phyloP scores from a whole-genome alignment of 345 rosid species.

The Eucalyptus guilfoylei region DNA sequence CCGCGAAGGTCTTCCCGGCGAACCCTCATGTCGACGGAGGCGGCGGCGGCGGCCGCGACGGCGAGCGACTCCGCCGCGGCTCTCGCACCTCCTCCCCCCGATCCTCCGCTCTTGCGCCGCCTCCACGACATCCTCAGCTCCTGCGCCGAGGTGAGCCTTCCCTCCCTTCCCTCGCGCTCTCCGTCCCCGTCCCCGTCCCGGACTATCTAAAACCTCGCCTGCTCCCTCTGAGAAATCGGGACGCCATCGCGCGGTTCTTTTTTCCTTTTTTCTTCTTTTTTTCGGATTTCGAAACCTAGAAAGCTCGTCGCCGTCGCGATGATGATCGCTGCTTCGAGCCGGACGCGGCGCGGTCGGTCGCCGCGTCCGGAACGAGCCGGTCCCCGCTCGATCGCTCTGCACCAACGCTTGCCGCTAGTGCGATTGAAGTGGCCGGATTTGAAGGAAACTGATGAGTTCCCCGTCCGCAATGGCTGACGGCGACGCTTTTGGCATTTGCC shows the following conservation, averaged over 20 bases:
- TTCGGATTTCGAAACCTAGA: not conserved
- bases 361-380: too few species aligned
- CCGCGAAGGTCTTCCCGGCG: not conserved
- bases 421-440: not conserved
- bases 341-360: not conserved
- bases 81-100: not conserved
- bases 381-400: not conserved
- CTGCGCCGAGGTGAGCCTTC: conserved; percentile 17
- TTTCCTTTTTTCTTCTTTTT: not conserved
- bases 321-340: not conserved
- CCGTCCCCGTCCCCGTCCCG: not conserved
- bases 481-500: not conserved
- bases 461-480: not conserved
- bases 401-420: not conserved
- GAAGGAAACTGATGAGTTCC: not conserved
- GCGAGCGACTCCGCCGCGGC: not conserved
- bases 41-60: not conserved
- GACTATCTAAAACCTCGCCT: not conserved
- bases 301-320: not conserved
- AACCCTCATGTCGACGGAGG: not conserved
- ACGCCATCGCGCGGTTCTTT: not conserved
- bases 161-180: not conserved
- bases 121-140: conserved; percentile 23
- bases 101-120: conserved; percentile 16
- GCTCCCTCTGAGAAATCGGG: not conserved